These are phyloP conservation scores for Acacia acuminata DNA, from an alignment of 306 rosid species.

Conservation along the genomic window DNA sequence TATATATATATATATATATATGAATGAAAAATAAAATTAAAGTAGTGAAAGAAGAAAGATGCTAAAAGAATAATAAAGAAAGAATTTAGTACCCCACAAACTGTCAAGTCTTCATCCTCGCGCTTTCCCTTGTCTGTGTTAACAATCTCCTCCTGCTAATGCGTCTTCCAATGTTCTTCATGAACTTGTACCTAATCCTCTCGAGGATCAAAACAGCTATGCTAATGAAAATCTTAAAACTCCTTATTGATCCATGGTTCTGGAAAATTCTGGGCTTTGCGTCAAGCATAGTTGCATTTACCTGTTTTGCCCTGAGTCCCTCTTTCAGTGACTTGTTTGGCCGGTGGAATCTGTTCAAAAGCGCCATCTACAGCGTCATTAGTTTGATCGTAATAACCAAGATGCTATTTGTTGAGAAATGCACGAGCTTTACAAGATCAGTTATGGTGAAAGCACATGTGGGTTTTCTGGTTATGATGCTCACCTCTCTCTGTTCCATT, in stretches of 20 bases:
- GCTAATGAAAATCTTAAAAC: neutral
- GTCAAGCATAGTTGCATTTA: neutral
- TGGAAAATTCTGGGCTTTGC: neutral
- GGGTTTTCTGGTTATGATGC: neutral
- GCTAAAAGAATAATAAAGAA: neutral
- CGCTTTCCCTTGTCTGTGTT: neutral
- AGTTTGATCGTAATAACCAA: neutral
- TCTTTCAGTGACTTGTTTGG: neutral
- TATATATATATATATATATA: too few species aligned
- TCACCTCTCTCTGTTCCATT: neutral
- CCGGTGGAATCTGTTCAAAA: neutral
- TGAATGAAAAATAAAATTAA: too few species aligned
- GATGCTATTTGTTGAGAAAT: neutral
- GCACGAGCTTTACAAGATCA: neutral
- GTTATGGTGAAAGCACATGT: neutral
- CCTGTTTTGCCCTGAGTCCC: slow-evolving; percentile 7
- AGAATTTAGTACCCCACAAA: neutral
- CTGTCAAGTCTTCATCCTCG: neutral
- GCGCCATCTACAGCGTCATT: neutral
- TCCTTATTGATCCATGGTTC: neutral
- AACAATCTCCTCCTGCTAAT: neutral
- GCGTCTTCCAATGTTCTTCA: neutral
- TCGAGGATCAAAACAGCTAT: too few species aligned
- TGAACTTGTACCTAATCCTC: neutral
- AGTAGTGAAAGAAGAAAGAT: neutral